Evolutionary conservation across 352 stramenopile genomes (phyloP), one percentile per base, ranked within the genome.

Genomic region (Pythium pectinolyticum): DNA sequence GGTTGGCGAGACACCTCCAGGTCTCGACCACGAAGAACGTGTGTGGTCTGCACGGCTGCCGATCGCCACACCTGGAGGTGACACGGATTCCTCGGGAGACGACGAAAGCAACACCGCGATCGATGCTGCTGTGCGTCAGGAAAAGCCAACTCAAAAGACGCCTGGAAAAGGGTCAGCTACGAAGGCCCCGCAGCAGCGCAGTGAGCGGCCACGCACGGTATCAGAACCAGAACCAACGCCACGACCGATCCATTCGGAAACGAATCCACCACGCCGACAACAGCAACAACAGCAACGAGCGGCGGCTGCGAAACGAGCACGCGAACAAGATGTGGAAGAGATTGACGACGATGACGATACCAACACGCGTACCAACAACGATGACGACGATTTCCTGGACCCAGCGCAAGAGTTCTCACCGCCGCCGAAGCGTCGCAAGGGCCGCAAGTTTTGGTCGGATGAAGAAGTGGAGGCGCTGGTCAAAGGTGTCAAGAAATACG

Each of bases 381-480:
- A 58, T 15, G 61, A 69, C n/a, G 63, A 69, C 25, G 55, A 52
- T 0, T 65, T 64, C 22, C 32, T 70, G 4, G 56, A 70, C 22
- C 30, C 47, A 6, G 51, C 41, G 1, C 60, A 39, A 10, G 63
- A 61, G 19, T n/a, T 50, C 25, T 2, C 15, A 3, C 0, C 43
- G 28, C 58, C 45, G 25, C 28, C 46, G 14, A 45, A 35, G 11
- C 35, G n/a, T 22, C 57, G 58, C 39, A 58, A 55, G 17, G 35
- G 39, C 24, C 59, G 60, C 15, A 78, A 77, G 53, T 72, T 73
- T 34, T 94, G 84, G 84, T 77, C 74, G 24, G 43, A 61, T 2
- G 69, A 72, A 3, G 84, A 94, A 59, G 80, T 84, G 15, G 62
- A 74, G 9, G 84, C 84, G 41, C 58, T 94, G 14, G 43, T 80